Evolutionary conservation across 345 rosid species (phyloP), one percentile per base, ranked within the genome.

Genomic region (Lumnitzera littorea): DNA sequence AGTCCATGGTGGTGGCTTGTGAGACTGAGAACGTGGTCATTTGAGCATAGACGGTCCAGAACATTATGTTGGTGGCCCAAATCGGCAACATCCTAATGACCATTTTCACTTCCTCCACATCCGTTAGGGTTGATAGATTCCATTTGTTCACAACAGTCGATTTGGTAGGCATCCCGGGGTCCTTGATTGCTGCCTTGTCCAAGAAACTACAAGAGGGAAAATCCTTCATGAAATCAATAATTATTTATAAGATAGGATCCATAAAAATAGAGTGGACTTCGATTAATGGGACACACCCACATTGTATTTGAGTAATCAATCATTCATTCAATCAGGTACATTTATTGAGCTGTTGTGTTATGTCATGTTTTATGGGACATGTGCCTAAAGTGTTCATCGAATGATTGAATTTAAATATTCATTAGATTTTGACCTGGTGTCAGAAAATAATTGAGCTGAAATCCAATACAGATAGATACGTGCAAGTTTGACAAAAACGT

Each of bases 21-120:
- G 95, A 86, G 23, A 94, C 99, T 0, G 99, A 94, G 65, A 94
- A 78, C 23, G 99, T 94, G 7, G 97, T 84, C 82, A 89, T 75
- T 54, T 94, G 99, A 12, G 99, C 99, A 51, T 94, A 88, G 56
- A 89, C 82, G n/a, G 97, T 85, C 99, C 99, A 89, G 64, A 94
- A 94, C 48, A 90, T 82, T 15, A 94, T 78, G 16, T 79, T 84
- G 41, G 99, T 90, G 55, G 87, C 91, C 99, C 99, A 94, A 15
- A 90, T 76, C 7, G 99, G 99, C 60, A 94, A 49, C 99, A 94
- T 94, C 16, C 96, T 66, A 2, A 94, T 13, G 56, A 94, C 85
- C 73, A 85, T 41, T 80, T 94, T 94, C 58, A 94, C 99, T 70
- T 94, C 99, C 51, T 94, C 99, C 4, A 86, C 96, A 56, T 94